Evolutionary conservation across 495 filamentous ascomycete genomes (phyloP), one percentile per base, ranked within the genome.

Genomic region (Aspergillus asperescens): DNA sequence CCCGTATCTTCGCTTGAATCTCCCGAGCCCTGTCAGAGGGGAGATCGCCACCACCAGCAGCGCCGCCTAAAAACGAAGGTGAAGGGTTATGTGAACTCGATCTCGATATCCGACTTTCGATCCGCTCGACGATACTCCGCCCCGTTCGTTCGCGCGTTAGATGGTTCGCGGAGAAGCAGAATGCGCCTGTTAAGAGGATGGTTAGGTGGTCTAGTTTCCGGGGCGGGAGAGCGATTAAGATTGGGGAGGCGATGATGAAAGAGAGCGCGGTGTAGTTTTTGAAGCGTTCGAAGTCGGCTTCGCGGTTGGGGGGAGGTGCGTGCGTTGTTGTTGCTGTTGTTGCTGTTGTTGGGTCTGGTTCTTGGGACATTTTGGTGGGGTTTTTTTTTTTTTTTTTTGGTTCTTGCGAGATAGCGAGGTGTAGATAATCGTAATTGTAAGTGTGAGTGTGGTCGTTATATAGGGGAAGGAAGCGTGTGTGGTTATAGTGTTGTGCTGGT

Each of bases 221-320:
- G 0, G 89, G 88, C 3, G 92, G 92, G 12, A 95, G 76, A 51
- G 81, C 69, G 44, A 87, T 77, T 29, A 89, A 80, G 45, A 87
- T 59, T 1, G 91, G 89, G 31, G 82, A 81, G 23, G 80, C 73
- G 49, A 95, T 56, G 46, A 92, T 73, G 60, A 85, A 78, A 45
- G 68, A 77, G 7, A 84, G 60, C 8, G 88, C 82, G 46, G 79
- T 59, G 62, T 80, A 78, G 73, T 81, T 81, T 40, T 81, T 66
- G 58, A 85, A 70, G 20, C 70, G 68, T 50, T 72, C 59, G 65
- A 79, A 82, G 62, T 77, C 67, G 31, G 60, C 68, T 62, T 67
- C 62, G 50, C 69, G 70, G 40, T 40, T 8, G 20, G 22, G 49
- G 49, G 32, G 1, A 34, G 8, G 18, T 28, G 22, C 8, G 34